Conservation (phyloP, 805 yeast genomes). For the Sugiyamaella valdiviana region DNA sequence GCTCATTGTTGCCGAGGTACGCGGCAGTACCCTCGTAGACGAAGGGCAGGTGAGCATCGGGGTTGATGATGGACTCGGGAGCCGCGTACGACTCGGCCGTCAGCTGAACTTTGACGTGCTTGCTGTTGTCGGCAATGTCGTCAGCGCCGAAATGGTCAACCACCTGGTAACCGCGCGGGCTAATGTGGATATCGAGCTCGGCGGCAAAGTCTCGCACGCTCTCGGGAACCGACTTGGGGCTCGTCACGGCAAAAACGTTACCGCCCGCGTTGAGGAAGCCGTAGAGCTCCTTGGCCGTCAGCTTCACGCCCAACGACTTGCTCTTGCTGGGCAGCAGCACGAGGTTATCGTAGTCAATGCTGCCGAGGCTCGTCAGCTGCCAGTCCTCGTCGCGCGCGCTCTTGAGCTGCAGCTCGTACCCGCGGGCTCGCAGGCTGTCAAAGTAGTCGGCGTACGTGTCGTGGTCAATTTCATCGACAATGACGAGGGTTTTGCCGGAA, state of each 20-base stretch:
- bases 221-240: constrained; percentile 49
- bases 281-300: constrained; percentile 47
- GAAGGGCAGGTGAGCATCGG: constrained; percentile 17
- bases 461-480: constrained; percentile 29
- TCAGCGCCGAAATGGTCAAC: constrained; percentile 55
- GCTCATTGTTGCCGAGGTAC: constrained; percentile 59
- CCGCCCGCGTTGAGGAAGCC: constrained; percentile 65
- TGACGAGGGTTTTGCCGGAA: constrained; percentile 27
- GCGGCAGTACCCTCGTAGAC: constrained; percentile 58
- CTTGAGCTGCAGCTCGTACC: constrained; percentile 31
- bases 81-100: constrained; percentile 15
- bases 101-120: constrained; percentile 26
- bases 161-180: constrained; percentile 64
- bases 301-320: constrained; percentile 35
- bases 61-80: constrained; percentile 5
- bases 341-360: constrained; percentile 47
- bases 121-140: constrained; percentile 14
- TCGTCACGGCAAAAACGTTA: constrained; percentile 59
- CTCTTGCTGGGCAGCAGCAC: constrained; percentile 51
- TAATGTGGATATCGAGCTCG: constrained; percentile 77
- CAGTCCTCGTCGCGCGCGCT: constrained; percentile 29
- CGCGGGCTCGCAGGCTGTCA: constrained; percentile 29
- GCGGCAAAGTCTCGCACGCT: constrained; percentile 60
- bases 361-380: constrained; percentile 38
- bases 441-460: constrained; percentile 15